These are phyloP conservation scores for Trichoderma breve DNA, from an alignment of 2,329 filamentous ascomycete genomes.

Conservation along the genomic window DNA sequence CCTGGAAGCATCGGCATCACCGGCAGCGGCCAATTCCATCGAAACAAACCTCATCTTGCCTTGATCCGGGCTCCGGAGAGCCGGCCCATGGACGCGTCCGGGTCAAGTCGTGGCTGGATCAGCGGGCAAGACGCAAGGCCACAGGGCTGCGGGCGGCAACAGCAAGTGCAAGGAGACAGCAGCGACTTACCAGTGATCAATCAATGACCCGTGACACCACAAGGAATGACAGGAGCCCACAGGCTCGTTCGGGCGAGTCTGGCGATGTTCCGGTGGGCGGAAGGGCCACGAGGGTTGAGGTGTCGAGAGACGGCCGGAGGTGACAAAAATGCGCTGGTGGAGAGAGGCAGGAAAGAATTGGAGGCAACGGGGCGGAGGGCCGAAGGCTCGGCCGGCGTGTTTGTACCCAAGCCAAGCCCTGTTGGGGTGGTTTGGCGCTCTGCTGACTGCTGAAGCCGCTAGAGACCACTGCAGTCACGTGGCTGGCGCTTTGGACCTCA, in stretches of 20 bases:
- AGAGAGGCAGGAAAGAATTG: slow-evolving; percentile 41
- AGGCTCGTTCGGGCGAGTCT: slow-evolving; percentile 27
- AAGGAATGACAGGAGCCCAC: slow-evolving; percentile 27
- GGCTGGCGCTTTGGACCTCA: not conserved
- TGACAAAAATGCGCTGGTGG: slow-evolving; percentile 38
- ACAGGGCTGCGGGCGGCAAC: slow-evolving; percentile 33
- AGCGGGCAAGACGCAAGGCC: slow-evolving; percentile 35
- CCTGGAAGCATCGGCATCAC: slow-evolving; percentile 33
- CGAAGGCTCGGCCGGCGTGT: slow-evolving; percentile 31
- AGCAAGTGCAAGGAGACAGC: slow-evolving; percentile 28
- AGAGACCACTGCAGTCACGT: slow-evolving; percentile 14
- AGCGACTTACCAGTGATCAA: slow-evolving; percentile 53
- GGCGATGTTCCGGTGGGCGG: slow-evolving; percentile 26
- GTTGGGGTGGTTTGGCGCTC: slow-evolving; percentile 13
- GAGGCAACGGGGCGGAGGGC: slow-evolving; percentile 32
- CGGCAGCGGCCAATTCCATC: slow-evolving; percentile 38
- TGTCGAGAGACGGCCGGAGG: slow-evolving; percentile 35
- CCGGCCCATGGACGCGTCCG: slow-evolving; percentile 37
- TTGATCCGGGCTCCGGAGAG: slow-evolving; percentile 28
- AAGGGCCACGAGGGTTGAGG: slow-evolving; percentile 33
- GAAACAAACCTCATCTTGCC: slow-evolving; percentile 28
- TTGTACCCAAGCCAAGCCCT: slow-evolving; percentile 27
- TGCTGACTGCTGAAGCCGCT: slow-evolving; percentile 18
- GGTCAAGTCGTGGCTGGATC: slow-evolving; percentile 37
- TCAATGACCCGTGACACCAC: slow-evolving; percentile 41